Conservation (phyloP, 2,329 filamentous ascomycete genomes). For the Arthroderma sp. region DNA sequence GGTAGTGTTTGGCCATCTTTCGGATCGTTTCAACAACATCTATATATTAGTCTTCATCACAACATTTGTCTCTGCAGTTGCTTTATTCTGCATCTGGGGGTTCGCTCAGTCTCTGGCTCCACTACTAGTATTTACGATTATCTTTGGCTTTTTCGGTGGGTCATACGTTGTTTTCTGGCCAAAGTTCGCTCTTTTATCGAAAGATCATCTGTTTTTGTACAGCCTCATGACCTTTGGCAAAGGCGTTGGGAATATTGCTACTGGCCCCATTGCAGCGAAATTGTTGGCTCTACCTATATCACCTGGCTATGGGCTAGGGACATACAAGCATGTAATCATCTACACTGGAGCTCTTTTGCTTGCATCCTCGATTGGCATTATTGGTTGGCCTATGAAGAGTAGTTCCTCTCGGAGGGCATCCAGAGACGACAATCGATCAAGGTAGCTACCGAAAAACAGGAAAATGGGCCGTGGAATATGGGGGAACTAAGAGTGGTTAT, state of each 20-base stretch:
- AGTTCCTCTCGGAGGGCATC: background rate
- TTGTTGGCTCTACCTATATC: background rate
- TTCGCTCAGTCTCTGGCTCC: too few relatives aligned
- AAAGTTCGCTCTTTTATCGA: slow-evolving; percentile 6
- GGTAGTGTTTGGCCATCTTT: too few relatives aligned
- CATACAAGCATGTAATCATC: slow-evolving; percentile 5
- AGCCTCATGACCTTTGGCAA: slow-evolving; percentile 6
- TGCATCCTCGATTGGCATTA: slow-evolving; percentile 1
- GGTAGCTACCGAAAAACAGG: too few relatives aligned
- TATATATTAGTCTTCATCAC: too few relatives aligned
- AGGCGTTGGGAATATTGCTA: slow-evolving; percentile 5
- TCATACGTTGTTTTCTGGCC: too few relatives aligned
- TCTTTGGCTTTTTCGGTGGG: too few relatives aligned
- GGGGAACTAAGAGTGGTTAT: too few relatives aligned
- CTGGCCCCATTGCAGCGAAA: slow-evolving; percentile 1
- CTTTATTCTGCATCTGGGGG: too few relatives aligned
- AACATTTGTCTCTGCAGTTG: too few relatives aligned
- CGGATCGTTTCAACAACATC: too few relatives aligned
- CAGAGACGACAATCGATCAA: background rate
- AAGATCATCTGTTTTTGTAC: slow-evolving; percentile 5
- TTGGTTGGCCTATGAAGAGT: background rate
- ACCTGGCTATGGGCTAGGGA: background rate
- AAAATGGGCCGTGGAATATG: too few relatives aligned
- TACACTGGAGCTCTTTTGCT: slow-evolving; percentile 3
- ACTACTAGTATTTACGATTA: too few relatives aligned